Percentiles rank a stretch among this genome's conserved stretches.
Conservation (phyloP, 2,329 filamentous ascomycete species). For the Graphilbum fragrans region DNA sequence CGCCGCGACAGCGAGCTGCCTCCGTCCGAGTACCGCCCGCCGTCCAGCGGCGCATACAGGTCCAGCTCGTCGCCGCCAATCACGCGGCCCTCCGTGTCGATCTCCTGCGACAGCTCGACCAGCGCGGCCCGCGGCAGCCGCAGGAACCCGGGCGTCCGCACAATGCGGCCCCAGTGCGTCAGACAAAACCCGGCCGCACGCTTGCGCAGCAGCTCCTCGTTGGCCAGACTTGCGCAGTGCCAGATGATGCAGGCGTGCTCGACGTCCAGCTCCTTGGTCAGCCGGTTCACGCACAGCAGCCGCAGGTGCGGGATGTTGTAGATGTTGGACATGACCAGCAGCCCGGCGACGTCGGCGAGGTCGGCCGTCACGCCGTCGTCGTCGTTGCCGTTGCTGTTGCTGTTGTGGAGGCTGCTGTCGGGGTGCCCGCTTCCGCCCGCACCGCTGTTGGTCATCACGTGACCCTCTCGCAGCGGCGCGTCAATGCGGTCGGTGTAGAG, state of each 20-base stretch:
- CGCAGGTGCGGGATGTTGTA: conserved; percentile 94
- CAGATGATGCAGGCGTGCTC: conserved; percentile 93
- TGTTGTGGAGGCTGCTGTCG: neutral
- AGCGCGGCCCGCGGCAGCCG: conserved; percentile 66
- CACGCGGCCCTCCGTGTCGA: conserved; percentile 85
- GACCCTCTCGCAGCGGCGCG: conserved; percentile 27
- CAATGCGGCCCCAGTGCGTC: conserved; percentile 87
- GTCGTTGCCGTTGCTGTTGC: neutral
- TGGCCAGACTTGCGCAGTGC: conserved; percentile 83
- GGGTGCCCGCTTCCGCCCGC: neutral
- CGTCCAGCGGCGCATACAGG: conserved; percentile 32
- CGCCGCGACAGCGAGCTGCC: conserved; percentile 25
- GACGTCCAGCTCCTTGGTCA: conserved; percentile 84
- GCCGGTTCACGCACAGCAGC: conserved; percentile 77
- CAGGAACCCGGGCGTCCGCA: conserved; percentile 78
- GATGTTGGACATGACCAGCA: conserved; percentile 95
- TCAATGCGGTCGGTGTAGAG: conserved; percentile 91
- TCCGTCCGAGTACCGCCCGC: conserved; percentile 29
- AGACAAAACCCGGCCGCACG: conserved; percentile 82
- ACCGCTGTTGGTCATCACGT: conserved; percentile 9
- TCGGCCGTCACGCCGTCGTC: conserved; percentile 49
- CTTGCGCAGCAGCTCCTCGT: conserved; percentile 86
- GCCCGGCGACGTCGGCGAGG: conserved; percentile 77
- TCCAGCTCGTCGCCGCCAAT: conserved; percentile 76
- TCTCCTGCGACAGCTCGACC: conserved; percentile 85